Conservation (phyloP, 169 alveolate genomes). For the Eimeria falciformis region DNA sequence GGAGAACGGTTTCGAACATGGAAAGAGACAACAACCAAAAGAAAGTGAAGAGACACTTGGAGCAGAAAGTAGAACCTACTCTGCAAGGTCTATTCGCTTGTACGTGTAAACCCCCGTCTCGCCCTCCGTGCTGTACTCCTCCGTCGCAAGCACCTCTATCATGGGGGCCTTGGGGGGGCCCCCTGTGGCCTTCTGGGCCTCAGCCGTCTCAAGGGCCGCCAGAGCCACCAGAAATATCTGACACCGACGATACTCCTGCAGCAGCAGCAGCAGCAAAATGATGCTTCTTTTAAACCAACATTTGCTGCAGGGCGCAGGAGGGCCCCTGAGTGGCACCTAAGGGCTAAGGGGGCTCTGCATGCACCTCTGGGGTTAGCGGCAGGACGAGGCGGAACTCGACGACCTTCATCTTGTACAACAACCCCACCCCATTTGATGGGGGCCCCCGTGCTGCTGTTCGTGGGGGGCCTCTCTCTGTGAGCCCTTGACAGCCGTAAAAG, state of each 20-base stretch:
- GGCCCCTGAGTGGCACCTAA: too few relatives aligned
- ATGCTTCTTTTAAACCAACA: not conserved
- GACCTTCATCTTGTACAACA: constrained; percentile 50
- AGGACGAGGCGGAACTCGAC: constrained; percentile 81
- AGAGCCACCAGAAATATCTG: constrained; percentile 81
- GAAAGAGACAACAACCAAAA: not conserved
- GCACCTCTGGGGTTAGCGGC: constrained; percentile 81
- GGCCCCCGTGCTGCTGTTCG: too few relatives aligned
- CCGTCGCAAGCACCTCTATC: constrained; percentile 75
- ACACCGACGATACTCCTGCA: constrained; percentile 79
- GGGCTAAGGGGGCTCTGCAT: not conserved
- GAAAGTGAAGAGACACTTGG: not conserved
- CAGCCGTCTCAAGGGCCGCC: constrained; percentile 79
- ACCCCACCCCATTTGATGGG: not conserved
- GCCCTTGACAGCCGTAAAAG: not conserved
- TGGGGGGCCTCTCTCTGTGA: too few relatives aligned
- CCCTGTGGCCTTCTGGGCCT: constrained; percentile 37
- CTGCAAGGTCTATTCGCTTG: constrained; percentile 78
- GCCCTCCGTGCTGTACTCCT: constrained; percentile 63
- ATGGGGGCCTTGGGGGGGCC: constrained; percentile 64
- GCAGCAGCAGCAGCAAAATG: not conserved
- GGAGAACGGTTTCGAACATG: too few relatives aligned
- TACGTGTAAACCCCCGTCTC: constrained; percentile 77
- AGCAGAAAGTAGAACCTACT: constrained; percentile 17
- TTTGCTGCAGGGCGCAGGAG: not conserved